Evolutionary conservation across 345 rosid species (phyloP), one percentile per base, ranked within the genome.

Genomic region (Punica granatum): DNA sequence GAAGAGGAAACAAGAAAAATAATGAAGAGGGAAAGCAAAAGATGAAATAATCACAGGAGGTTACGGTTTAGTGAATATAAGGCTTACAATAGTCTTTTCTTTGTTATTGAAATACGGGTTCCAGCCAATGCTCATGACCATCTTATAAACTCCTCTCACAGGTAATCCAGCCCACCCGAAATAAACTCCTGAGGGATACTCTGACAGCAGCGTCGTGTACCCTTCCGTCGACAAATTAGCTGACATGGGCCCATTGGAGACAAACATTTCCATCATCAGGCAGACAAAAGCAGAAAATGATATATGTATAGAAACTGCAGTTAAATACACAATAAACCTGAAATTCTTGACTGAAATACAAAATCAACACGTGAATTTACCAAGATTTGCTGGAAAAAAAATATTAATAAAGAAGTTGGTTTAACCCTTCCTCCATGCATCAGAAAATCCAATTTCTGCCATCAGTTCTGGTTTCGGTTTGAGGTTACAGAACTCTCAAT

Each of bases 41-140:
- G 4, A 23, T 23, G 9, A 25, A 23, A 66, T 10, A 2, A 30
- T 48, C 4, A 56, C 28, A 18, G 39, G 70, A 53, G 70, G 18
- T 36, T 18, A 42, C 70, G 49, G 13, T 49, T 67, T 10, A 49
- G 61, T 36, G 18, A 42, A 8, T 39, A 33, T 28, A 48, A 87
- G 30, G 33, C 96, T 89, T 68, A 94, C 99, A 34, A 88, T 86
- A 30, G 93, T 88, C 81, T 94, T 94, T 70, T 91, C 92, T 3
- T 80, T 67, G 77, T 91, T 94, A 86, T 89, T 73, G 72, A 94
- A 94, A 80, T 80, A 86, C 21, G 98, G 99, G 53, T 91, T 94
- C 98, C 92, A 89, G 44, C 98, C 98, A 32, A 94, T 86, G 70
- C 98, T 94, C 92, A 88, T 89, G 68, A 81, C 96, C 98, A 86